Percentiles rank a stretch among this genome's conserved stretches.
Conservation (phyloP, 202 grass and related monocot genomes). For the Zizania palustris region DNA sequence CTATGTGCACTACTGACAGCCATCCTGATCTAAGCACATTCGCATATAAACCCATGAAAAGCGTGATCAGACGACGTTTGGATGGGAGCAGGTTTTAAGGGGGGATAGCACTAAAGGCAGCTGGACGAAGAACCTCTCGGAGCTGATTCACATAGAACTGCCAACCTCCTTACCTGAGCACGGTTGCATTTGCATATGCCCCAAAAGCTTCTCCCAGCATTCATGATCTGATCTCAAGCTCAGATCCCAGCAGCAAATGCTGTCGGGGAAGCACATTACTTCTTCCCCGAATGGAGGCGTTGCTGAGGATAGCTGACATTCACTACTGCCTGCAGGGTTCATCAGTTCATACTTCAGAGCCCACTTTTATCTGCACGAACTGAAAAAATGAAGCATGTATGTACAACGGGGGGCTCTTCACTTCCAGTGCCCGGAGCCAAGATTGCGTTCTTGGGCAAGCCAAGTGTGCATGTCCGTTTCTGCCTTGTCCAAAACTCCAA, state of each 20-base stretch:
- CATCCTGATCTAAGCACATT: slow-evolving; percentile 47
- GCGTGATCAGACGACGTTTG: not conserved
- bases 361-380: slow-evolving; percentile 25
- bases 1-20: slow-evolving; percentile 18
- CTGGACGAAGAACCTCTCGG: slow-evolving; percentile 23
- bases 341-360: slow-evolving; percentile 20
- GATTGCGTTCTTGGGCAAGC: not conserved
- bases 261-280: not conserved
- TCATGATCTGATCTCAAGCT: not conserved
- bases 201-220: not conserved
- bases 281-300: not conserved
- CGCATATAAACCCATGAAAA: slow-evolving; percentile 38
- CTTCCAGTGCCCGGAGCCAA: slow-evolving; percentile 25
- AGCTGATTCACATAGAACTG: slow-evolving; percentile 31
- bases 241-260: not conserved
- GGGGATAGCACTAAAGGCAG: not conserved
- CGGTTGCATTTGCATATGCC: slow-evolving; percentile 8
- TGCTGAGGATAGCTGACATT: slow-evolving; percentile 13
- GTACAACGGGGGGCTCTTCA: not conserved
- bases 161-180: slow-evolving; percentile 7
- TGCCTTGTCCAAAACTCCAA: not conserved
- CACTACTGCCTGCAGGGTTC: not conserved
- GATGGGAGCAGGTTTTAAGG: slow-evolving; percentile 24
- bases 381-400: not conserved
- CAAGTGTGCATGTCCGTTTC: slow-evolving; percentile 27